These are phyloP conservation scores for Quercus glauca DNA, from an alignment of 306 rosid species.

Conservation along the genomic window DNA sequence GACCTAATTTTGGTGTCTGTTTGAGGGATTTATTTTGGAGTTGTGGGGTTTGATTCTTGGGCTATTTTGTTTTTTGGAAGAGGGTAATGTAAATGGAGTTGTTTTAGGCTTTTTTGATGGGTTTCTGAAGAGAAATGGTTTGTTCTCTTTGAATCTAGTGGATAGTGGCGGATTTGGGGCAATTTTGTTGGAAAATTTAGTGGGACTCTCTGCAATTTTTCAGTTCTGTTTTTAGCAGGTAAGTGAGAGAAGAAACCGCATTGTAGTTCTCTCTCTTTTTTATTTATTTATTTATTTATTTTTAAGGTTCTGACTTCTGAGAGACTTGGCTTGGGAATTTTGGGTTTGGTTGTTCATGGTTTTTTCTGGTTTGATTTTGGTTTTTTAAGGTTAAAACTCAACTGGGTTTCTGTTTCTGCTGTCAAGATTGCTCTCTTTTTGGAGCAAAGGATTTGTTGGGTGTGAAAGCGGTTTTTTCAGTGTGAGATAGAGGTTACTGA, in stretches of 20 bases:
- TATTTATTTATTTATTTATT: no score
- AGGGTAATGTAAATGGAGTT: slow-evolving; percentile 43
- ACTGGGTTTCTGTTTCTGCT: slow-evolving; percentile 12
- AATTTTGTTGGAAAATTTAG: slow-evolving; percentile 15
- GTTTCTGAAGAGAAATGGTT: slow-evolving; percentile 23
- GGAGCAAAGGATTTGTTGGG: slow-evolving; percentile 19
- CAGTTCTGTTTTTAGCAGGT: slow-evolving; percentile 22
- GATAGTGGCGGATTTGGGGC: slow-evolving; percentile 16
- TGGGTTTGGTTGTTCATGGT: slow-evolving; percentile 8
- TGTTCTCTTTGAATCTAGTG: slow-evolving; percentile 13
- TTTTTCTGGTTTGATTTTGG: slow-evolving; percentile 14
- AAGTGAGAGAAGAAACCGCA: slow-evolving; percentile 41
- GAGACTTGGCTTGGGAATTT: slow-evolving; percentile 14
- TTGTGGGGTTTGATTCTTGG: slow-evolving; percentile 22
- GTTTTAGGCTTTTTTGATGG: slow-evolving; percentile 42
- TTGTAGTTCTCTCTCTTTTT: slow-evolving; percentile 33
- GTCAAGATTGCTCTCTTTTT: slow-evolving; percentile 20
- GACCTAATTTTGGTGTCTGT: slow-evolving; percentile 52
- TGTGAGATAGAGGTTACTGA: slow-evolving; percentile 5
- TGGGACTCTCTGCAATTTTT: slow-evolving; percentile 20
- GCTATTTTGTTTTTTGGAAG: slow-evolving; percentile 11
- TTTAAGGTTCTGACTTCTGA: background rate
- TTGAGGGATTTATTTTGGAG: slow-evolving; percentile 14
- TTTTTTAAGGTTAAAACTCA: background rate
- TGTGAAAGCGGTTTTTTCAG: slow-evolving; percentile 11